Percentiles rank a stretch among this genome's conserved stretches.
phyloP scores from a whole-genome alignment of 352 stramenopile species.

The Phytopythium delawarense region DNA sequence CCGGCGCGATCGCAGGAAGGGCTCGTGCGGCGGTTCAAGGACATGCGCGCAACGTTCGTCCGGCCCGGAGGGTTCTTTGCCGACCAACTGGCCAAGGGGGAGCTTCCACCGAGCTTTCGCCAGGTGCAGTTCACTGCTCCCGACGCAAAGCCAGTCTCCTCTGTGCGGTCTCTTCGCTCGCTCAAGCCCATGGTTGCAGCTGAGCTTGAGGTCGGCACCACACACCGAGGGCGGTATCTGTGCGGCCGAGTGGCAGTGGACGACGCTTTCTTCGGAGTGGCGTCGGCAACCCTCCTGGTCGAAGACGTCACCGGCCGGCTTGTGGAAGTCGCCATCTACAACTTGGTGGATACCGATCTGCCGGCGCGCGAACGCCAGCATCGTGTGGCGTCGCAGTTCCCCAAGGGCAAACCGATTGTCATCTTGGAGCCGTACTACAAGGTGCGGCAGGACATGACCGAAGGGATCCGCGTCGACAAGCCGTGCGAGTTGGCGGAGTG shows the following conservation, averaged over 20 bases:
- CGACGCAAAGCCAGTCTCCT: conserved; percentile 11
- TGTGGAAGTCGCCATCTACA: conserved; percentile 27
- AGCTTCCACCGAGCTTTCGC: not conserved
- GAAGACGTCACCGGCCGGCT: conserved; percentile 24
- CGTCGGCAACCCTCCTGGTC: conserved; percentile 16
- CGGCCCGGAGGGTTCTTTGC: conserved; percentile 14
- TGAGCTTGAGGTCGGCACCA: conserved; percentile 20
- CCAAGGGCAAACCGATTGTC: conserved; percentile 17
- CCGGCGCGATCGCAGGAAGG: conserved; percentile 7
- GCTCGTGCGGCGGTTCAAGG: conserved; percentile 18
- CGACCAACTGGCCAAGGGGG: conserved; percentile 9
- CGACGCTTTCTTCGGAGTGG: conserved; percentile 21
- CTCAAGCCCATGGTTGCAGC: conserved; percentile 20
- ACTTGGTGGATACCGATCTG: conserved; percentile 12
- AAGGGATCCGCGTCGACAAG: conserved; percentile 18
- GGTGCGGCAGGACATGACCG: conserved; percentile 14
- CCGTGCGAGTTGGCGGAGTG: conserved; percentile 14
- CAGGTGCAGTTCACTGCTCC: not conserved
- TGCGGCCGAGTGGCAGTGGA: conserved; percentile 26
- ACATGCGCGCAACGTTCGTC: conserved; percentile 13
- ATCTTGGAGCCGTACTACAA: conserved; percentile 34
- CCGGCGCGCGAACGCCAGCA: conserved; percentile 10
- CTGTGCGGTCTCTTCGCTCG: conserved; percentile 8
- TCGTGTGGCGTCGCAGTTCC: conserved; percentile 11
- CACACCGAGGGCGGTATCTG: conserved; percentile 24